phyloP scores from a whole-genome alignment of 1,284 basidiomycete species.

The Ceratobasidium sp. region DNA sequence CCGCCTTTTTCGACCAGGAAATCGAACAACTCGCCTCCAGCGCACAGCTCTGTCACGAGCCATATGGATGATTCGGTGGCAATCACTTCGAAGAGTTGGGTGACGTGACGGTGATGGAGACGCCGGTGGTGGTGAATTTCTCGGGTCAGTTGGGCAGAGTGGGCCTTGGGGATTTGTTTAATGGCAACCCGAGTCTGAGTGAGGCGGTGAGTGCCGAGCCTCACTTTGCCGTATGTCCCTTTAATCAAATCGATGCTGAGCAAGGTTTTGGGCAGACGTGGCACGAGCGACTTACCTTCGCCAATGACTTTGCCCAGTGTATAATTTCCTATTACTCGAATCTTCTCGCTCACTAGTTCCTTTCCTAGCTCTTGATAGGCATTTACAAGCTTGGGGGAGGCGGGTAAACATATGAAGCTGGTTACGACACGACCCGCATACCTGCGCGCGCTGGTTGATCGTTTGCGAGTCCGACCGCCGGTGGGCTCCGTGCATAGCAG shows the following conservation, averaged over 20 bases:
- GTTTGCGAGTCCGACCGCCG: slow-evolving; percentile 47
- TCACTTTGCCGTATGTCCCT: slow-evolving; percentile 94
- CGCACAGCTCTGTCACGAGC: slow-evolving; percentile 97
- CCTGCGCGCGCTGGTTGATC: slow-evolving; percentile 50
- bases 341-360: slow-evolving; percentile 88
- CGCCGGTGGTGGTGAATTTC: slow-evolving; percentile 99
- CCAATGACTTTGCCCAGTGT: slow-evolving; percentile 95
- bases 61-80: slow-evolving; percentile 95
- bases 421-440: slow-evolving; percentile 21
- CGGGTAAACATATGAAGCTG: not conserved
- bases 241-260: slow-evolving; percentile 38
- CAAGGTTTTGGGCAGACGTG: slow-evolving; percentile 45
- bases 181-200: slow-evolving; percentile 92
- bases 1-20: slow-evolving; percentile 93
- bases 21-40: slow-evolving; percentile 96
- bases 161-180: slow-evolving; percentile 96
- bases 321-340: slow-evolving; percentile 94
- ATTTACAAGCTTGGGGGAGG: slow-evolving; percentile 73
- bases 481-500: slow-evolving; percentile 47
- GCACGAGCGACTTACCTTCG: slow-evolving; percentile 73
- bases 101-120: slow-evolving; percentile 93
- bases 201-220: slow-evolving; percentile 90
- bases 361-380: slow-evolving; percentile 98
- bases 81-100: slow-evolving; percentile 97
- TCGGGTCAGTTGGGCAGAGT: slow-evolving; percentile 89